These are phyloP conservation scores for Pontederia paniculata DNA, from an alignment of 176 grass and related monocot genomes.

Conservation along the genomic window DNA sequence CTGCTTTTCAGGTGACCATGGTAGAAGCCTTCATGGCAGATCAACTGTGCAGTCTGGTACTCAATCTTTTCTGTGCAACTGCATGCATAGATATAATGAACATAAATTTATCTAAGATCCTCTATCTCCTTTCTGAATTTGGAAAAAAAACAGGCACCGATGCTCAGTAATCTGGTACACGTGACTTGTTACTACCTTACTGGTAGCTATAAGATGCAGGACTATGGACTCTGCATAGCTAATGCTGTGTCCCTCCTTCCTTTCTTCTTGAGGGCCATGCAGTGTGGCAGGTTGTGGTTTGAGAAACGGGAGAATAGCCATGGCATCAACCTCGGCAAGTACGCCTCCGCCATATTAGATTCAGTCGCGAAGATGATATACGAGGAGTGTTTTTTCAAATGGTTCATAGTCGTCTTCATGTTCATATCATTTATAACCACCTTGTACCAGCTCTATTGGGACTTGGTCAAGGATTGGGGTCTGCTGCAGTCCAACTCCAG, in stretches of 20 bases:
- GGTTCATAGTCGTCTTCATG: constrained; percentile 53
- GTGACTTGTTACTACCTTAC: constrained; percentile 78
- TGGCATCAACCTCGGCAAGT: constrained; percentile 82
- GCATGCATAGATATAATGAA: too few species aligned
- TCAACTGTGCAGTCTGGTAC: constrained; percentile 96
- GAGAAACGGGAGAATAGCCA: constrained; percentile 83
- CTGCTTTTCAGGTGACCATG: constrained; percentile 71
- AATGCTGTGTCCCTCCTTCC: constrained; percentile 79
- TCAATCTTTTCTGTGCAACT: neutral
- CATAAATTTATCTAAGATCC: too few species aligned
- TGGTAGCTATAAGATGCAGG: constrained; percentile 62
- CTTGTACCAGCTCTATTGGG: constrained; percentile 86
- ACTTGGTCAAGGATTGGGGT: constrained; percentile 87
- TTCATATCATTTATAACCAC: constrained; percentile 16
- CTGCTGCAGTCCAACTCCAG: constrained; percentile 64
- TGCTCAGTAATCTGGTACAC: constrained; percentile 72
- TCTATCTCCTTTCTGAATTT: neutral
- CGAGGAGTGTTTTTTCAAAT: constrained; percentile 51
- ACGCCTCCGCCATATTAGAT: constrained; percentile 88
- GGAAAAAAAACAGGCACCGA: constrained; percentile 40
- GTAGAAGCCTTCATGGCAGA: constrained; percentile 99
- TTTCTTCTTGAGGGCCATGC: constrained; percentile 84
- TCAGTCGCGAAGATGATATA: constrained; percentile 78
- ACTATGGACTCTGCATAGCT: constrained; percentile 73
- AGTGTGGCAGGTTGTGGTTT: constrained; percentile 96